phyloP scores from a whole-genome alignment of 192 early-diverging fungal species.

The Backusella morwellensis region DNA sequence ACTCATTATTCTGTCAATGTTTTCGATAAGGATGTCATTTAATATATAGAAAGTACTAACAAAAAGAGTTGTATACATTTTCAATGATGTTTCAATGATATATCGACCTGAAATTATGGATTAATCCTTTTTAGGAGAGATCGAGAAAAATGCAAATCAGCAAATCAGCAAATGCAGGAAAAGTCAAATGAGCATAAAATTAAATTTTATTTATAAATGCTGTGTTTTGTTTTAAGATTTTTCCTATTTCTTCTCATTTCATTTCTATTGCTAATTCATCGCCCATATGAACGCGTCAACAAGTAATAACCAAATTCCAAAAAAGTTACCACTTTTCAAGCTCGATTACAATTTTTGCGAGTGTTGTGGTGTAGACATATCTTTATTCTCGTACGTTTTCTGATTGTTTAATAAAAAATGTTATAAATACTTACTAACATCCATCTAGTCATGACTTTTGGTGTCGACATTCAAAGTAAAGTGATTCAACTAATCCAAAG shows the following conservation, averaged over 20 bases:
- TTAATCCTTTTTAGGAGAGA: neutral
- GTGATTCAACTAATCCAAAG: neutral
- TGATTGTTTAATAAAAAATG: neutral
- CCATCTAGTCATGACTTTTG: constrained; percentile 9
- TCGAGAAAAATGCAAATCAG: neutral
- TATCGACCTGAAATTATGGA: neutral
- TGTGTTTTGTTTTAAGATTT: neutral
- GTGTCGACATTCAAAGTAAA: neutral
- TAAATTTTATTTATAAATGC: neutral
- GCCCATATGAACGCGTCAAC: neutral
- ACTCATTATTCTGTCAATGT: too few relatives aligned
- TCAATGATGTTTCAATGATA: too few relatives aligned
- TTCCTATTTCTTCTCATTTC: neutral
- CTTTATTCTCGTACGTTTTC: constrained; percentile 2
- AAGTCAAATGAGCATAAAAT: neutral
- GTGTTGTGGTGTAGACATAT: constrained; percentile 9
- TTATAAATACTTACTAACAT: neutral
- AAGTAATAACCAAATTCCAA: neutral
- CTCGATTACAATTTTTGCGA: neutral
- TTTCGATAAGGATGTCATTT: too few relatives aligned
- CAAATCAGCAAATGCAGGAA: neutral
- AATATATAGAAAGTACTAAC: too few relatives aligned
- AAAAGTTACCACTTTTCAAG: neutral
- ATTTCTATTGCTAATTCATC: neutral
- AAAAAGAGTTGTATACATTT: too few relatives aligned